Conservation (phyloP, 331 rosid genomes). For the Telfairia occidentalis region DNA sequence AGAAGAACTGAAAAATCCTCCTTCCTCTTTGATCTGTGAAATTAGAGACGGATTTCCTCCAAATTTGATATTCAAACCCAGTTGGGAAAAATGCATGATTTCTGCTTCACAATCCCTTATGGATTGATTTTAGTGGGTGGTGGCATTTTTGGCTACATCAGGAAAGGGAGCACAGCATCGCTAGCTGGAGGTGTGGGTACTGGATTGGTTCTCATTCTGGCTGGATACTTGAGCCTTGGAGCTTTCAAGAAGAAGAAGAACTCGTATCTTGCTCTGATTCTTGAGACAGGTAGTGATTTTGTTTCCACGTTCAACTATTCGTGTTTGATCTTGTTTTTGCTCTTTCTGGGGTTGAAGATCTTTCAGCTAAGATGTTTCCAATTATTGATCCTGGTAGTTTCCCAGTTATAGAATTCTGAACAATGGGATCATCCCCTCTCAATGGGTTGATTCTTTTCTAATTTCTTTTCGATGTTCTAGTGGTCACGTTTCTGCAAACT, state of each 20-base stretch:
- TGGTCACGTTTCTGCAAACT: background rate
- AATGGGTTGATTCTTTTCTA: background rate
- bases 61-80: conserved; percentile 25
- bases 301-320: background rate
- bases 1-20: background rate
- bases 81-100: conserved; percentile 63
- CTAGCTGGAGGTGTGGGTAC: conserved; percentile 61
- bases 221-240: conserved; percentile 72
- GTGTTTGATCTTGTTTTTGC: background rate
- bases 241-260: conserved; percentile 66
- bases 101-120: conserved; percentile 93
- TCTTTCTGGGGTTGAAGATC: background rate
- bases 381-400: background rate
- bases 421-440: background rate
- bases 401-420: background rate
- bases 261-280: conserved; percentile 45
- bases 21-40: background rate
- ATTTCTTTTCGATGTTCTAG: background rate
- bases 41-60: background rate
- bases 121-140: conserved; percentile 61
- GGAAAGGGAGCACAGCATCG: conserved; percentile 71
- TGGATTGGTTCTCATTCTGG: conserved; percentile 59
- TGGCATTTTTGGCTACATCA: conserved; percentile 53
- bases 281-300: conserved; percentile 49
- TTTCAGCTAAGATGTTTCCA: background rate